Conservation (phyloP, 2,329 filamentous ascomycete genomes). For the Aspergillus fijiensis region DNA sequence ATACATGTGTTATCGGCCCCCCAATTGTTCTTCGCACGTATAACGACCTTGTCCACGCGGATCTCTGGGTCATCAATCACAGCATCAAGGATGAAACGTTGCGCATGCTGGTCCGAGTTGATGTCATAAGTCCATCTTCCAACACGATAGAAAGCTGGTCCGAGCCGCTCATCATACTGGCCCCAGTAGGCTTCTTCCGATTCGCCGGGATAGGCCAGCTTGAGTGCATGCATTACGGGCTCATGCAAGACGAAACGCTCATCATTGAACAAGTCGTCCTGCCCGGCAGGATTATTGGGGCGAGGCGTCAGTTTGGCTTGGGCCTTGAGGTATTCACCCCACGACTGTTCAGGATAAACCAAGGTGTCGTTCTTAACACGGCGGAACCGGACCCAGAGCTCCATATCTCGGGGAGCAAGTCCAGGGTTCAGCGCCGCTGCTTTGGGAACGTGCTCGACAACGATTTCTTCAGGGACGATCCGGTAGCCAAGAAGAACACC, state of each 20-base stretch:
- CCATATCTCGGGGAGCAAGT: constrained; percentile 64
- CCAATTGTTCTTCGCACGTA: constrained; percentile 47
- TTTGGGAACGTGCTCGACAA: constrained; percentile 69
- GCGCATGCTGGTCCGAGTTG: constrained; percentile 34
- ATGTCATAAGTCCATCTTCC: constrained; percentile 43
- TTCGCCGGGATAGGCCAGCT: constrained; percentile 21
- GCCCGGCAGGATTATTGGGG: constrained; percentile 8
- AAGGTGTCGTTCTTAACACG: constrained; percentile 1
- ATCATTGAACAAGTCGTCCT: constrained; percentile 10
- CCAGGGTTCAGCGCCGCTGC: constrained; percentile 61
- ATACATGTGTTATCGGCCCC: constrained; percentile 46
- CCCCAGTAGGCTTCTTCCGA: constrained; percentile 34
- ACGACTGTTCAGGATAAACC: neutral
- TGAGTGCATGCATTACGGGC: constrained; percentile 25
- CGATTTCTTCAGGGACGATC: constrained; percentile 67
- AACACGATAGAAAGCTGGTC: constrained; percentile 40
- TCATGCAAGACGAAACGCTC: constrained; percentile 27
- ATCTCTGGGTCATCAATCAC: constrained; percentile 37
- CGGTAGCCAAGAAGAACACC: constrained; percentile 38
- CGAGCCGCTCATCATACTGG: constrained; percentile 33
- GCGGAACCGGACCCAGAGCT: constrained; percentile 63
- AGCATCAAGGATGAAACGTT: constrained; percentile 41
- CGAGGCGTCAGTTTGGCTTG: neutral
- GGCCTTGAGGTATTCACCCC: neutral
- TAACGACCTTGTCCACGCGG: constrained; percentile 40